Evolutionary conservation across 345 rosid genomes (phyloP).

Genomic region (Moringa oleifera): DNA sequence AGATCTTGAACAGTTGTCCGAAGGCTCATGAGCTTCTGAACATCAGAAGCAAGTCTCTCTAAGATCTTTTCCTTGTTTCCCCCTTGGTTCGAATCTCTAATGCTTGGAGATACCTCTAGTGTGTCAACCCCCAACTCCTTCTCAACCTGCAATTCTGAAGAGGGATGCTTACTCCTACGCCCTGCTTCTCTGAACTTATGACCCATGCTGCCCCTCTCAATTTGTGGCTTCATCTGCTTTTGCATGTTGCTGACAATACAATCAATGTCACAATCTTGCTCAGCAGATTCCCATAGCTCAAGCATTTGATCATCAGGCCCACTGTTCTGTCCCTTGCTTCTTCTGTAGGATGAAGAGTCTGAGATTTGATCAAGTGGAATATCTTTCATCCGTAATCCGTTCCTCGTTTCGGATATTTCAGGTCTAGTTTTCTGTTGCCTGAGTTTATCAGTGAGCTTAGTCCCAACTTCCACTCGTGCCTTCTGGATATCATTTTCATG

Average conservation of each 20-base stretch:
- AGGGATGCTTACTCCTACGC: conserved; percentile 22
- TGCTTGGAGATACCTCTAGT: conserved; percentile 51
- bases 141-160: conserved; percentile 56
- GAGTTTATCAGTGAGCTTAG: conserved; percentile 29
- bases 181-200: conserved; percentile 15
- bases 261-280: conserved; percentile 27
- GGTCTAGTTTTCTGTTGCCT: conserved; percentile 30
- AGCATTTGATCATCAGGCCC: conserved; percentile 40
- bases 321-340: conserved; percentile 34
- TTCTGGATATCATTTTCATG: conserved; percentile 18
- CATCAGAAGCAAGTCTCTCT: conserved; percentile 69
- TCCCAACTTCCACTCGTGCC: conserved; percentile 26
- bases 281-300: conserved; percentile 51
- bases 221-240: conserved; percentile 15
- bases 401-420: conserved; percentile 30
- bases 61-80: conserved; percentile 45
- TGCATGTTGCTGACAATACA: conserved; percentile 7
- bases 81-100: conserved; percentile 28
- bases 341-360: conserved; percentile 43
- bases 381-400: conserved; percentile 49
- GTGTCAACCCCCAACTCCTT: conserved; percentile 63
- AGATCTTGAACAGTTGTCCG: conserved; percentile 51
- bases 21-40: conserved; percentile 58
- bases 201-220: background rate
- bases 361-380: conserved; percentile 67